Percentiles rank a stretch among this genome's conserved stretches.
phyloP scores from a whole-genome alignment of 176 grass and related monocot species.

The barley (Hordeum vulgare) region MorexV3_pseudomolecules_assembly NC_058522.1:555571833-555572332 shows the following conservation, averaged over 20 bases:
- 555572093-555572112: background rate
- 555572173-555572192: background rate
- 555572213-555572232: background rate
- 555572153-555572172: background rate
- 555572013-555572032: background rate
- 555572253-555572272: no score
- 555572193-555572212: constrained; percentile 15
- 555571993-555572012: background rate
- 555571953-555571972: background rate
- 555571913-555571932: background rate
- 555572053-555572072: background rate
- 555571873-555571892: background rate
- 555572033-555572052: no score
- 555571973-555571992: no score
- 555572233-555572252: no score
- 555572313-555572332: no score
- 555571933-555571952: background rate
- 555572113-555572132: background rate
- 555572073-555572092: background rate
- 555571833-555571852: no score
- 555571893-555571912: background rate
- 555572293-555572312: no score
- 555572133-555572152: background rate
- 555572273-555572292: no score
- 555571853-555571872: no score